Percentiles rank a stretch among this genome's conserved stretches.
Conservation (phyloP, 2,329 filamentous ascomycete species). For the Magnaporthiopsis rhizophila region DNA sequence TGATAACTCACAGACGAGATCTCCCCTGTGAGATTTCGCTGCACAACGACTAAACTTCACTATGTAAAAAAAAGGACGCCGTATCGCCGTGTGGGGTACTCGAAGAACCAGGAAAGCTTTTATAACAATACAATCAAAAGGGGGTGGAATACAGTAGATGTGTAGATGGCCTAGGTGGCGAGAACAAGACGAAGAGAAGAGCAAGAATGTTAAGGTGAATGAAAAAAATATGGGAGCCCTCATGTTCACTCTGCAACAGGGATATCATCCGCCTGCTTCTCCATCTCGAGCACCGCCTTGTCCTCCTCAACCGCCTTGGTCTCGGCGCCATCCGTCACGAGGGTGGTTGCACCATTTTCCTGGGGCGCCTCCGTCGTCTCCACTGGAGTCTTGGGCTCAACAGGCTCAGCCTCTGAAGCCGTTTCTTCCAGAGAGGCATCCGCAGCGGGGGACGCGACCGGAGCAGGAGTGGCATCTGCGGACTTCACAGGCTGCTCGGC, state of each 20-base stretch:
- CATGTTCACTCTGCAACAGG: background rate
- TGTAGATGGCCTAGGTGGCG: background rate
- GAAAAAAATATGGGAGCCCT: background rate
- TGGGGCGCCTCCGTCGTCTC: background rate
- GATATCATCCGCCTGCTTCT: background rate
- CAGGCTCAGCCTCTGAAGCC: constrained; percentile 1
- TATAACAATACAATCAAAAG: too few relatives aligned
- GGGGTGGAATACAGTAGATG: background rate
- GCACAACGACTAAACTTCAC: too few relatives aligned
- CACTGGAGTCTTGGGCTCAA: background rate
- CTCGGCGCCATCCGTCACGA: background rate
- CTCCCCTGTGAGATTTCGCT: too few relatives aligned
- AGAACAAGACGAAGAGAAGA: background rate
- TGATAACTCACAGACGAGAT: too few relatives aligned
- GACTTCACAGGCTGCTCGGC: background rate
- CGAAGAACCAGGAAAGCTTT: too few relatives aligned
- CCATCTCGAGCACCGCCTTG: background rate
- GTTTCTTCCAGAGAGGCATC: background rate
- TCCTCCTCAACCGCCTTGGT: background rate
- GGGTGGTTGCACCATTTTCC: background rate
- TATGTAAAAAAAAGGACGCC: too few relatives aligned
- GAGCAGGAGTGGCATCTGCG: background rate
- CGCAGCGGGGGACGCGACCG: background rate
- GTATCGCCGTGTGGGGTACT: too few relatives aligned
- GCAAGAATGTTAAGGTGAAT: background rate